phyloP scores from a whole-genome alignment of 176 grass and related monocot species.

The Carex myosuroides region DNA sequence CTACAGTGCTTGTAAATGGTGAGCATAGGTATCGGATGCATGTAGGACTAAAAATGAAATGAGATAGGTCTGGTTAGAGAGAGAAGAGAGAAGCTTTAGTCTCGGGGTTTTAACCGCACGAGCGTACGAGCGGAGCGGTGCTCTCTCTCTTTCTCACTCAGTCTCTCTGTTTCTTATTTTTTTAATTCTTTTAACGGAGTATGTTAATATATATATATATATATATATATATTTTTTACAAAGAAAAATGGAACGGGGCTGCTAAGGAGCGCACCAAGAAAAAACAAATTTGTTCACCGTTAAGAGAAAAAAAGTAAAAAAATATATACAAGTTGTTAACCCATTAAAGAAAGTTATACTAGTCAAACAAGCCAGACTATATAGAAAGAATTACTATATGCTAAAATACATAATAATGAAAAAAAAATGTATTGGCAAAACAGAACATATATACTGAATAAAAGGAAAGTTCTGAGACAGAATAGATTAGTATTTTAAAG shows the following conservation, averaged over 20 bases:
- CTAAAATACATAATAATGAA: background rate
- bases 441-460: background rate
- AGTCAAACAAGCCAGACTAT: background rate
- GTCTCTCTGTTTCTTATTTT: background rate
- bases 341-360: background rate
- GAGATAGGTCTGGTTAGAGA: background rate
- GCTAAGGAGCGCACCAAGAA: background rate
- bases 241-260: background rate
- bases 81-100: constrained; percentile 23
- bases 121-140: constrained; percentile 26
- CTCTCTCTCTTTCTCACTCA: background rate
- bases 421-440: background rate
- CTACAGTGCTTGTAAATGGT: background rate
- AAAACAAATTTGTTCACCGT: constrained; percentile 4
- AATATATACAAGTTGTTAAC: background rate
- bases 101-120: constrained; percentile 87
- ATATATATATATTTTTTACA: background rate
- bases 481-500: background rate
- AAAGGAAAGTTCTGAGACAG: background rate
- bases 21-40: background rate
- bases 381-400: background rate
- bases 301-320: background rate
- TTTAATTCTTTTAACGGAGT: constrained; percentile 18
- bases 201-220: background rate
- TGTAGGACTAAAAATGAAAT: background rate